Evolutionary conservation across 495 filamentous ascomycete genomes (phyloP), one percentile per base, ranked within the genome.

Genomic region (Lichenothelia convexa): DNA sequence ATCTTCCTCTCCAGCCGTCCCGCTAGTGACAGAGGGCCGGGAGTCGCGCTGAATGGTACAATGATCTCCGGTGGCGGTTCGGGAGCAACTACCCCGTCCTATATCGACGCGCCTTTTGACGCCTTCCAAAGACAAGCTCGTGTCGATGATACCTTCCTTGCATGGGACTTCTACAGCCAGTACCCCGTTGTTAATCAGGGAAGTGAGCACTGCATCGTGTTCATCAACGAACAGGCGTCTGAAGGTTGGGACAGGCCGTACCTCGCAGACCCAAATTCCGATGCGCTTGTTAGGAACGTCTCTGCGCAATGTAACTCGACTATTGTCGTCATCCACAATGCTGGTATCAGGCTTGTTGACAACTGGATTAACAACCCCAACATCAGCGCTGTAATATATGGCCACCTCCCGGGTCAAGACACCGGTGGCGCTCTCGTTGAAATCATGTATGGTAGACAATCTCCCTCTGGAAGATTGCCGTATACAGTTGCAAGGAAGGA

Each of bases 341-440:
- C 43, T 4, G 48, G 51, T 6, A 30, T 45, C 16, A 36, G 49
- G 5, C 34, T 49, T 5, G 41, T 54, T 3, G 51, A 54, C 16
- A 8, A 30, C 13, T 52, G 42, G 36, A 37, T 48, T 21, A 42
- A 48, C 15, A 24, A 54, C 24, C 45, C 45, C 2, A 54, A 54
- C 27, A 36, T 54, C 30, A 51, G 46, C 1, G 51, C 46, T 2
- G 30, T 54, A n/a, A 40, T 54, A 12, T 51, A 38, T 32, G 51
- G 18, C 16, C 42, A 41, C 18, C 42, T 52, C 6, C 46, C 46
- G 0, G 51, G 51, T 17, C 48, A 54, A 30, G 43, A 54, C 13
- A 32, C 35, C 4, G 51, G 51, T 11, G 27, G 36, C 11, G 38
- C 43, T n/a, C 39, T 54, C 5, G 31, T 42, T 5, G 41, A 49